Evolutionary conservation across 2,329 filamentous ascomycete species (phyloP), one percentile per base, ranked within the genome.

Genomic region (Aspergillus jensenii): DNA sequence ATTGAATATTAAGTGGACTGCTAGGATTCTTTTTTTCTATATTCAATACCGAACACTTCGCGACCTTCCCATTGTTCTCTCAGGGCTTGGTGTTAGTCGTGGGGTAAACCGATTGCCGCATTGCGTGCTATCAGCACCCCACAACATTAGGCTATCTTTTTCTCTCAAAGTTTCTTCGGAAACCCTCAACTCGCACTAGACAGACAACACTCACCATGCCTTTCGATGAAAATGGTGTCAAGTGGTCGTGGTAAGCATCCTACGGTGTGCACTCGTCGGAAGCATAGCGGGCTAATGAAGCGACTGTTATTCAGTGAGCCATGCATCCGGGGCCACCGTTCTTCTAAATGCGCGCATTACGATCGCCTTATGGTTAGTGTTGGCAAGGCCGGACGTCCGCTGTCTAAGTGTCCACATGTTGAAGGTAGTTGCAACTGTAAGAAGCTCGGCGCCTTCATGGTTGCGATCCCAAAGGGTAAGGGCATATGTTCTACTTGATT

Each of bases 281-380:
- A 45, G 12, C 37, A 45, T 23, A 33, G 31, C 12, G 15, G 50
- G 37, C 31, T 37, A 31, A 37, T 27, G 12, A 43, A 46, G 41
- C 21, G 27, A 46, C 21, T 27, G 21, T 6, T 31, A 12, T 41
- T 6, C 44, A 80, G 78, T 59, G 78, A 80, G 61, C 78, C 78
- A 63, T 80, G 78, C 59, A 78, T 80, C 63, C 76, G 78, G 55
- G 78, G 78, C 17, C 78, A 80, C 65, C 74, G 78, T 52, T 80
- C 78, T 21, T 79, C 78, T 57, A 80, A 80, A 77, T 80, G 78
- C 49, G 74, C 75, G 55, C 78, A 81, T 63, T 77, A 75, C 52
- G 78, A 81, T 59, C 71, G 79, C 59, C 69, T 80, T 39, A 79
- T 81, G 75, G 77, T 80, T 65, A 78, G 79, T 65, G 78, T 81